These are phyloP conservation scores for Pestalotiopsis sp. DNA, from an alignment of 2,329 filamentous ascomycete genomes.

Conservation along the genomic window DNA sequence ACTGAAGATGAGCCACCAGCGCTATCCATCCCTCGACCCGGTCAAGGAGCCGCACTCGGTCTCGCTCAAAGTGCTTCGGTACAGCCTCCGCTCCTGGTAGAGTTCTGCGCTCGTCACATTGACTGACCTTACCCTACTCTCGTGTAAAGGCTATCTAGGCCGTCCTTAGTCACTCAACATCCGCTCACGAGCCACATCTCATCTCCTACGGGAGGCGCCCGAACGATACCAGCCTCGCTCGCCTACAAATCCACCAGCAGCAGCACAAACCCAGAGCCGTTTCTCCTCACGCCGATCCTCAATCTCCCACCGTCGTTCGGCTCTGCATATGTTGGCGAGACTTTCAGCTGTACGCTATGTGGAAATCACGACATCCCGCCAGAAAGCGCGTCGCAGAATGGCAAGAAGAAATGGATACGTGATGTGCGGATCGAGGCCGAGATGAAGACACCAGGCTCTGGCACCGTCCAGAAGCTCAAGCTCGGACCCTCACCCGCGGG, in stretches of 20 bases:
- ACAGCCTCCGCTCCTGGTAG: slow-evolving; percentile 20
- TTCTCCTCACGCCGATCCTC: slow-evolving; percentile 64
- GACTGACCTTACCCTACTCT: slow-evolving; percentile 16
- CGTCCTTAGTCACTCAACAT: slow-evolving; percentile 72
- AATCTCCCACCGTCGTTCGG: slow-evolving; percentile 90
- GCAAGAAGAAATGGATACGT: slow-evolving; percentile 56
- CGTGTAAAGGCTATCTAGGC: slow-evolving; percentile 71
- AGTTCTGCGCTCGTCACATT: not conserved
- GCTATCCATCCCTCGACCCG: slow-evolving; percentile 56
- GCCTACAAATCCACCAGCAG: slow-evolving; percentile 56
- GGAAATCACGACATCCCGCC: slow-evolving; percentile 78
- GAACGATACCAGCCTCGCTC: slow-evolving; percentile 63
- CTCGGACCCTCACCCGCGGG: slow-evolving; percentile 44
- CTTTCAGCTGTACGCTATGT: slow-evolving; percentile 90
- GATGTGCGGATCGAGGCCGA: slow-evolving; percentile 85
- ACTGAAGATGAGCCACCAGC: slow-evolving; percentile 57
- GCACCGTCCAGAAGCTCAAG: slow-evolving; percentile 61
- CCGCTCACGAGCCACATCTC: slow-evolving; percentile 51
- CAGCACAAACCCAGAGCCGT: slow-evolving; percentile 52
- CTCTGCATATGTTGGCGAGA: slow-evolving; percentile 92
- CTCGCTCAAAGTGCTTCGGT: slow-evolving; percentile 75
- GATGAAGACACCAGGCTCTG: slow-evolving; percentile 82
- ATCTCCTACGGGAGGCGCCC: slow-evolving; percentile 43
- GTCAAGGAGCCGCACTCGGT: slow-evolving; percentile 77
- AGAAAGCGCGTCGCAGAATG: slow-evolving; percentile 18